Evolutionary conservation across 345 rosid genomes (phyloP), one percentile per base, ranked within the genome.

Genomic region (Abelmoschus esculentus): DNA sequence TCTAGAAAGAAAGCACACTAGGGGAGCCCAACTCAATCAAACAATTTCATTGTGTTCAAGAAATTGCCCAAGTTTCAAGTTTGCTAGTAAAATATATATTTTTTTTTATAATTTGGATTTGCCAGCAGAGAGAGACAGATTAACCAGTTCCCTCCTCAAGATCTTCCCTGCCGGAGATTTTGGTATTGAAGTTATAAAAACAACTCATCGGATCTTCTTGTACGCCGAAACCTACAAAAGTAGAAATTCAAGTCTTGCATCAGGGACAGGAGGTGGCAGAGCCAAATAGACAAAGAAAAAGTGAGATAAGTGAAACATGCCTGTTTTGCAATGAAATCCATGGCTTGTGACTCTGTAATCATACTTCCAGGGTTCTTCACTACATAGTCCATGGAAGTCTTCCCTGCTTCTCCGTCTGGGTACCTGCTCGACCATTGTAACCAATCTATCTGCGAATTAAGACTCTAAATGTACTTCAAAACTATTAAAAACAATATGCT

Each of bases 371-470:
- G 83, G 76, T 85, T 91, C 66, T 93, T 91, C 82, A 93, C 99
- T 68, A 95, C 81, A 76, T 73, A 91, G 7, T 93, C 96, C 99
- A 95, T 95, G 12, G 99, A 97, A 67, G 91, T 88, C 79, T 95
- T 80, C 13, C 97, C 96, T 55, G 93, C 95, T 73, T 88, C 97
- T 85, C 87, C 93, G 72, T 93, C 97, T 13, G 98, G 96, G 61
- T 85, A 91, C 75, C 97, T 93, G 85, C 67, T 67, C 63, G 26
- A 6, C 57, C 64, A 19, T 73, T 12, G 17, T 6, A 53, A 53
- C 22, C 49, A 55, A 47, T 55, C n/a, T 0, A 17, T 63, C n/a
- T 40, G 36, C 46, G 12, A 62, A 22, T 56, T 22, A 15, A 10
- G 5, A 54, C 28, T 7, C 31, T 3, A 9, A 3, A 10, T 19